Conservation (phyloP, 108 stramenopile genomes). For the Fistulifera solaris region DNA sequence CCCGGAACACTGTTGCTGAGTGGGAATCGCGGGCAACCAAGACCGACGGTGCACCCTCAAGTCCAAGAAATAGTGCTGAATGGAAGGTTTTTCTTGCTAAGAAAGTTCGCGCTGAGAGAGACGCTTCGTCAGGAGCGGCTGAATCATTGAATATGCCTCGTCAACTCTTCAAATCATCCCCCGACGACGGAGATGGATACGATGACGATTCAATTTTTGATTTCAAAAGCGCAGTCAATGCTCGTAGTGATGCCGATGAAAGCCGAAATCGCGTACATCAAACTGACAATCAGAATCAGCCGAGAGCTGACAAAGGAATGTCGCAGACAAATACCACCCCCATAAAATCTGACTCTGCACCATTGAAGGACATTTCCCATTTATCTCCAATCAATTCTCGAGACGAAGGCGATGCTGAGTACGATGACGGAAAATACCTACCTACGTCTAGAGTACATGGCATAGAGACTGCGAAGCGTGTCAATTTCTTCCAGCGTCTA, state of each 20-base stretch:
- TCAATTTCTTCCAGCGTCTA: conserved; percentile 22
- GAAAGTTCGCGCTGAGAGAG: conserved; percentile 23
- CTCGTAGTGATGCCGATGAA: background rate
- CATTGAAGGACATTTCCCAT: conserved; percentile 28
- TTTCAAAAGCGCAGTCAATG: conserved; percentile 11
- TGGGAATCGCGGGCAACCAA: too few relatives aligned
- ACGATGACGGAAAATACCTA: conserved; percentile 7
- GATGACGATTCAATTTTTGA: conserved; percentile 37
- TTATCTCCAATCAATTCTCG: conserved; percentile 38
- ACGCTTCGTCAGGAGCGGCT: background rate
- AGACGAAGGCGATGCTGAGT: conserved; percentile 29
- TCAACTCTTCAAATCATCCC: background rate
- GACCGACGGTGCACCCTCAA: too few relatives aligned
- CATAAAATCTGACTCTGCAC: conserved; percentile 1
- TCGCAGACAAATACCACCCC: background rate
- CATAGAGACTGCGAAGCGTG: too few relatives aligned
- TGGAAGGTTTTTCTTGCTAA: conserved; percentile 43
- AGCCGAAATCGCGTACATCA: background rate
- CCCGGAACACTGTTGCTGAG: too few relatives aligned
- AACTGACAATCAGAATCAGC: too few relatives aligned
- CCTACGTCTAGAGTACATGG: too few relatives aligned
- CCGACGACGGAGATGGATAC: background rate
- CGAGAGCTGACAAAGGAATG: too few relatives aligned
- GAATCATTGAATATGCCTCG: background rate
- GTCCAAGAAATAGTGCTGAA: conserved; percentile 14